A percentile compares a stretch with the other conserved stretches of the same genome.
These are phyloP conservation scores for Aspergillus fijiensis DNA, from an alignment of 2,329 filamentous ascomycete species.

Conservation along the genomic window DNA sequence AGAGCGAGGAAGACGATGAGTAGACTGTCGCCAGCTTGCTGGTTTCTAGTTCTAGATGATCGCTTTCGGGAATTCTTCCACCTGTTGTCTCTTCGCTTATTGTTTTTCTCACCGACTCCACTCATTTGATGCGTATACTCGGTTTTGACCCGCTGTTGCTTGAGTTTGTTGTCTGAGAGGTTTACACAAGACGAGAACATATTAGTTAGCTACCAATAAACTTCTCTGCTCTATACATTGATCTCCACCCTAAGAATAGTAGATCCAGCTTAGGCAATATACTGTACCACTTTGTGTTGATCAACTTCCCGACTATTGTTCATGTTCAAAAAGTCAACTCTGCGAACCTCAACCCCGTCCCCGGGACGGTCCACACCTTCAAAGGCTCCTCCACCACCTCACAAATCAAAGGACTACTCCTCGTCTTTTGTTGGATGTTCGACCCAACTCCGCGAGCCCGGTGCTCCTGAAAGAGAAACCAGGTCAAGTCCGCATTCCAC, in stretches of 20 bases:
- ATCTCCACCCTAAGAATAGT: background rate
- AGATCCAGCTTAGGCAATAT: background rate
- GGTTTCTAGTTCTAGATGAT: background rate
- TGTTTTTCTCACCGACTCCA: constrained; percentile 1
- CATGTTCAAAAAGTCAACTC: constrained; percentile 22
- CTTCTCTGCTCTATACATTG: background rate
- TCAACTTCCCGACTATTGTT: background rate
- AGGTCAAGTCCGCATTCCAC: constrained; percentile 44
- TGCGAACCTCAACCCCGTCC: constrained; percentile 40
- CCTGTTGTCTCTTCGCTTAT: background rate
- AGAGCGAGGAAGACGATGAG: constrained; percentile 58
- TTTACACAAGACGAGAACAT: background rate
- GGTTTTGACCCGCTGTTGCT: background rate
- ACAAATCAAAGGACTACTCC: constrained; percentile 1
- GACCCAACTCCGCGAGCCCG: constrained; percentile 8
- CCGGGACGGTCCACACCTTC: constrained; percentile 9
- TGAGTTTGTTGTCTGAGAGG: background rate
- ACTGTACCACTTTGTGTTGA: no score
- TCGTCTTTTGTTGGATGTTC: constrained; percentile 18
- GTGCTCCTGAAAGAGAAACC: constrained; percentile 40
- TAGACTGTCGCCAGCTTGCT: constrained; percentile 22
- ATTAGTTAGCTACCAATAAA: constrained; percentile 4
- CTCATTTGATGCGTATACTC: constrained; percentile 3
- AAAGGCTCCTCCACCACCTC: constrained; percentile 13
- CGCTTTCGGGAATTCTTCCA: constrained; percentile 13